These are phyloP conservation scores for Euclidium syriacum DNA, from an alignment of 345 rosid genomes.

Conservation along the genomic window DNA sequence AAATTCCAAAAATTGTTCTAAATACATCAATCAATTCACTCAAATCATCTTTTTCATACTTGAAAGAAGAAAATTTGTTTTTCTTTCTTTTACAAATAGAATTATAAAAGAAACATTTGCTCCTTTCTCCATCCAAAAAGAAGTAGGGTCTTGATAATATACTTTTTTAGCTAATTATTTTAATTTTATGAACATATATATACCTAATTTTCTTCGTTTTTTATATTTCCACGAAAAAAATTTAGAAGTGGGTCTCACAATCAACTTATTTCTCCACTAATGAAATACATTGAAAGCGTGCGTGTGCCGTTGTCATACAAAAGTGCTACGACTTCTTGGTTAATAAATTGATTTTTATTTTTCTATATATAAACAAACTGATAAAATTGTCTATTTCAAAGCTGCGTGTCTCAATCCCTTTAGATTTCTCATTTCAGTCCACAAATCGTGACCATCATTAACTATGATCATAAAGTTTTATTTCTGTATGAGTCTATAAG, in stretches of 20 bases:
- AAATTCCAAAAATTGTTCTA: too few species aligned
- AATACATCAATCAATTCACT: too few species aligned
- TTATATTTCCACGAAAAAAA: background rate
- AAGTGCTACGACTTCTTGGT: conserved; percentile 10
- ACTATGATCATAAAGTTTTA: conserved; percentile 15
- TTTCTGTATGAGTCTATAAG: background rate
- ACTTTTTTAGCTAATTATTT: too few species aligned
- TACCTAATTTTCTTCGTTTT: background rate
- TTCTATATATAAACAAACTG: background rate
- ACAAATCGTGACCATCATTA: conserved; percentile 28
- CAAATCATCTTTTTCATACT: background rate
- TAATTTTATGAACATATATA: background rate
- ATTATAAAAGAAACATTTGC: too few species aligned
- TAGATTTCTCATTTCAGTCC: conserved; percentile 5
- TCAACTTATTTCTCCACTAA: background rate
- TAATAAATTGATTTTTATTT: background rate
- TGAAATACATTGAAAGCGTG: conserved; percentile 3
- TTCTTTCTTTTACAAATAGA: background rate
- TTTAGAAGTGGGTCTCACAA: conserved; percentile 20
- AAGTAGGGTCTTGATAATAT: too few species aligned
- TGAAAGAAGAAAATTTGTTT: background rate
- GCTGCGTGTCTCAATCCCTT: conserved; percentile 14
- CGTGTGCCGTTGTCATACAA: conserved; percentile 23
- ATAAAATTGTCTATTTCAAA: conserved; percentile 23
- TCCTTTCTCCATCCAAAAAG: too few species aligned